Conservation (phyloP, 371 early-diverging fungal genomes). For the Lichtheimia hyalospora region DNA sequence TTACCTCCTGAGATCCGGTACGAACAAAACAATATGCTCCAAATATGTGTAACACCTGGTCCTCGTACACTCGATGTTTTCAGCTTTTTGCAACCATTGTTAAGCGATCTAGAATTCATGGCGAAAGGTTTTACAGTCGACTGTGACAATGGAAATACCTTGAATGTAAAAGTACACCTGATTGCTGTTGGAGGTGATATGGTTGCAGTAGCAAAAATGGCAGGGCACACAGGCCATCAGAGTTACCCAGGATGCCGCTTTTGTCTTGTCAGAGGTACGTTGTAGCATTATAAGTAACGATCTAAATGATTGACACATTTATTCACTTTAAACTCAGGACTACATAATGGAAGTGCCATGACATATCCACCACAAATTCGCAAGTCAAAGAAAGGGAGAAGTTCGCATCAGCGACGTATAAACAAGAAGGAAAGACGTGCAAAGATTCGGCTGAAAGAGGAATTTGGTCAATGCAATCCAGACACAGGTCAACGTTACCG, state of each 20-base stretch:
- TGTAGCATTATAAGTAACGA: no score
- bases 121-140: neutral
- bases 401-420: no score
- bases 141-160: neutral
- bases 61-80: neutral
- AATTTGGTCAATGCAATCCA: no score
- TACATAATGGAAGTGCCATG: no score
- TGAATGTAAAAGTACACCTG: neutral
- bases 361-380: no score
- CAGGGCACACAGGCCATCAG: neutral
- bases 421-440: no score
- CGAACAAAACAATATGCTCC: neutral
- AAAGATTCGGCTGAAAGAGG: no score
- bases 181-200: neutral
- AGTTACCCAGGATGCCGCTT: neutral
- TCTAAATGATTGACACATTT: no score
- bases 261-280: neutral
- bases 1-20: neutral
- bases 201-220: neutral
- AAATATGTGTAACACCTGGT: neutral
- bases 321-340: no score
- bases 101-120: neutral
- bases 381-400: no score
- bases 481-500: no score
- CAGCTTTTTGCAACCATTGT: neutral